Conservation (phyloP, 768 basidiomycete genomes). For the Ramaria sp. region DNA sequence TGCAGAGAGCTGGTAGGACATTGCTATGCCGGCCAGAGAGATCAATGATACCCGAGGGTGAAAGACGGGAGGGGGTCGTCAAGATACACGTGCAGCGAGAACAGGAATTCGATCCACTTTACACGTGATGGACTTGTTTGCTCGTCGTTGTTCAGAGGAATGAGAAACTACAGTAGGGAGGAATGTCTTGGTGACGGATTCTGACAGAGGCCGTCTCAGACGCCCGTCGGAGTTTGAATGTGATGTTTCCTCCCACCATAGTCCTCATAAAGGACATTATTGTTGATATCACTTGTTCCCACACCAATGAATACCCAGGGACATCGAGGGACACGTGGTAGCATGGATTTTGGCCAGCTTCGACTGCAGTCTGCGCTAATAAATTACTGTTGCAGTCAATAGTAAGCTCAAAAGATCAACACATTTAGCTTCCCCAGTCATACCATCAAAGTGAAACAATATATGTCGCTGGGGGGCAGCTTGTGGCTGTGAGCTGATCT, state of each 20-base stretch:
- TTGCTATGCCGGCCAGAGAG: slow-evolving; percentile 12
- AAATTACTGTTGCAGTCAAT: too few relatives aligned
- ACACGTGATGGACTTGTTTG: neutral
- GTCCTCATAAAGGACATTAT: neutral
- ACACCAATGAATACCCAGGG: too few relatives aligned
- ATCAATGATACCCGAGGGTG: neutral
- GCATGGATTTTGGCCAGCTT: too few relatives aligned
- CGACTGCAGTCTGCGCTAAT: too few relatives aligned
- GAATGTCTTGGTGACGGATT: neutral
- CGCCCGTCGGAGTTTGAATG: neutral
- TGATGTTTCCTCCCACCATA: neutral
- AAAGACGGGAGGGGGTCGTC: neutral
- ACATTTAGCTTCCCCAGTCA: too few relatives aligned
- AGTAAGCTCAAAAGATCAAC: too few relatives aligned
- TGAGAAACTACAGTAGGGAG: neutral
- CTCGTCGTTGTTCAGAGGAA: neutral
- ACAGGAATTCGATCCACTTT: neutral
- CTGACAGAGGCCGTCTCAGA: neutral
- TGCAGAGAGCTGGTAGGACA: slow-evolving; percentile 40
- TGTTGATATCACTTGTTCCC: too few relatives aligned
- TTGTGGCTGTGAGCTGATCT: too few relatives aligned
- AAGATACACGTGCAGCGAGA: neutral
- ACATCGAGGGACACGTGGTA: too few relatives aligned
- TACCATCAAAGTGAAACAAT: too few relatives aligned
- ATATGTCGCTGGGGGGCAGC: too few relatives aligned